phyloP scores from a whole-genome alignment of 768 basidiomycete species.

The Naematelia aurantialba region DNA sequence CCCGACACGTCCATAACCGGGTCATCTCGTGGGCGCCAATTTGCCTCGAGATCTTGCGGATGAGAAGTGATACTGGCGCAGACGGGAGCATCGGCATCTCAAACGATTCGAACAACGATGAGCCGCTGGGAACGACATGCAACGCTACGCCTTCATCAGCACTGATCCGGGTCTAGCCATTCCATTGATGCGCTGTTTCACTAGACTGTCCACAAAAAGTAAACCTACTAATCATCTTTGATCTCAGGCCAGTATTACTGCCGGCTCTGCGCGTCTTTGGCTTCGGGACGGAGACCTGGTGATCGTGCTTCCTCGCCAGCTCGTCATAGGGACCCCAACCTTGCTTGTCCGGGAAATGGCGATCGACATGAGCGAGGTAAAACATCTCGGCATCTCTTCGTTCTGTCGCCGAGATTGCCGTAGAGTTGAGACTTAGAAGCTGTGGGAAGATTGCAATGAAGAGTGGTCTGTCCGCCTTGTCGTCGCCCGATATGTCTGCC shows the following conservation, averaged over 20 bases:
- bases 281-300: neutral
- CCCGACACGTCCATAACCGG: neutral
- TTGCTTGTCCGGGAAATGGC: neutral
- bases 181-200: too few relatives aligned
- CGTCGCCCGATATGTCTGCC: constrained; percentile 6
- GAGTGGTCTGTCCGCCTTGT: constrained; percentile 26
- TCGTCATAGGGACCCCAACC: constrained; percentile 29
- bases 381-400: constrained; percentile 39
- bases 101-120: neutral
- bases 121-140: neutral
- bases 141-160: neutral
- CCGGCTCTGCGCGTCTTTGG: neutral
- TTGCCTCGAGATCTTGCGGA: constrained; percentile 1
- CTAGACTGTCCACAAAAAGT: neutral
- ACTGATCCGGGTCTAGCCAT: too few relatives aligned
- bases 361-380: constrained; percentile 15
- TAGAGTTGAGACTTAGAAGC: constrained; percentile 36
- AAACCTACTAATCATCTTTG: constrained; percentile 42
- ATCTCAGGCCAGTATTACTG: constrained; percentile 15
- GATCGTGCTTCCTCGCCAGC: constrained; percentile 18
- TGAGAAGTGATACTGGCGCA: constrained; percentile 4
- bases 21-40: neutral
- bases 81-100: constrained; percentile 10
- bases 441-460: constrained; percentile 33
- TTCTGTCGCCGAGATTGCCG: constrained; percentile 23